Percentiles rank a stretch among this genome's conserved stretches.
Conservation (phyloP, 2,329 filamentous ascomycete species). For the Fusarium devonianum region DNA sequence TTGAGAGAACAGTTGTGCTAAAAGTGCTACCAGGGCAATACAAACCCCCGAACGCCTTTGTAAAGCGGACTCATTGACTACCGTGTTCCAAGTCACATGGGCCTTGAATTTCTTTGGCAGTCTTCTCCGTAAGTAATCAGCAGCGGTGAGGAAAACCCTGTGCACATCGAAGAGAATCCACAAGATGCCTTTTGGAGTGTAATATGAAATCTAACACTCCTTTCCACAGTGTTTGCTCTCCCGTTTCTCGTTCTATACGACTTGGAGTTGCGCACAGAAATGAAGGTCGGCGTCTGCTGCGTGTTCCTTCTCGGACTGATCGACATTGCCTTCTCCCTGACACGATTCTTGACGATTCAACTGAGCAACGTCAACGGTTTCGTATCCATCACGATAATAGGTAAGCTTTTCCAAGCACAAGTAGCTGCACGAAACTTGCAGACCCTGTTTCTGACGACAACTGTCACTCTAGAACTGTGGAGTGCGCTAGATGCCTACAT, state of each 20-base stretch:
- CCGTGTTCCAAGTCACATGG: constrained; percentile 8
- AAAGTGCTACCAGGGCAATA: too few relatives aligned
- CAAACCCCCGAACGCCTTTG: too few relatives aligned
- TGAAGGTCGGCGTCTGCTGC: constrained; percentile 8
- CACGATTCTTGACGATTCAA: constrained; percentile 6
- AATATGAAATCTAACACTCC: background rate
- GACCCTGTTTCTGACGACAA: rapidly evolving
- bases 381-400: background rate
- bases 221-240: constrained; percentile 12
- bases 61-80: background rate
- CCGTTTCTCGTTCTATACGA: constrained; percentile 18
- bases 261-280: constrained; percentile 15
- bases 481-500: constrained; percentile 13
- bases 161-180: too few relatives aligned
- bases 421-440: too few relatives aligned
- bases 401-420: too few relatives aligned
- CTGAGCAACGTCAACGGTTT: background rate
- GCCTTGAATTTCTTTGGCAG: constrained; percentile 23
- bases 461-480: constrained; percentile 16
- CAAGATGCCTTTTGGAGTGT: too few relatives aligned
- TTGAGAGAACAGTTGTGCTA: too few relatives aligned
- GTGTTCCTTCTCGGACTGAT: constrained; percentile 23
- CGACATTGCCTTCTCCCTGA: constrained; percentile 12
- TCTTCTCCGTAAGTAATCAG: background rate
- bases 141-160: too few relatives aligned